Evolutionary conservation across 208 protist genomes (phyloP).

Genomic region (Naegleria gruberi): DNA sequence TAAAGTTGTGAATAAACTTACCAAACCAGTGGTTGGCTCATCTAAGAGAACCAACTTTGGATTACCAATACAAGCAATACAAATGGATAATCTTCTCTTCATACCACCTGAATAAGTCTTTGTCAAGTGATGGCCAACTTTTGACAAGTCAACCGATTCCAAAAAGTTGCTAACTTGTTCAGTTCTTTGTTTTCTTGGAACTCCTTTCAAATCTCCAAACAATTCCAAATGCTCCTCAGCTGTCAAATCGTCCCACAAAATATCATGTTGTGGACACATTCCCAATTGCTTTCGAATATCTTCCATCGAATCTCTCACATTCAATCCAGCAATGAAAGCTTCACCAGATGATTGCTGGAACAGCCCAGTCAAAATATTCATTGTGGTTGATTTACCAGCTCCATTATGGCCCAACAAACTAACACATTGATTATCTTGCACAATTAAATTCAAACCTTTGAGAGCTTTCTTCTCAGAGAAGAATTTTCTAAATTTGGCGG

Average conservation of each 20-base stretch:
- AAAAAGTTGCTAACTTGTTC: slow-evolving; percentile 11
- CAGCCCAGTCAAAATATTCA: slow-evolving; percentile 57
- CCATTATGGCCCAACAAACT: slow-evolving; percentile 66
- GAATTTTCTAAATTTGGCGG: background rate
- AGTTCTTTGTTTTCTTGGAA: slow-evolving; percentile 43
- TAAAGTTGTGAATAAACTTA: slow-evolving; percentile 26
- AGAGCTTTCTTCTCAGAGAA: background rate
- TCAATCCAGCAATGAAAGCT: slow-evolving; percentile 42
- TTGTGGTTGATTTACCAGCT: slow-evolving; percentile 53
- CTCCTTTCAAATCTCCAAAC: slow-evolving; percentile 74
- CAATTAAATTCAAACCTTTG: background rate
- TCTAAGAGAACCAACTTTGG: slow-evolving; percentile 44
- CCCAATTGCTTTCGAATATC: slow-evolving; percentile 67
- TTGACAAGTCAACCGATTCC: background rate
- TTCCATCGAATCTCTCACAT: slow-evolving; percentile 47
- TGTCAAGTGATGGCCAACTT: background rate
- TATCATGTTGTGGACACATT: slow-evolving; percentile 91
- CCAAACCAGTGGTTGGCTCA: slow-evolving; percentile 35
- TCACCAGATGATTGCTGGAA: slow-evolving; percentile 55
- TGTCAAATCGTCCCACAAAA: slow-evolving; percentile 76
- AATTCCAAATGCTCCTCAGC: slow-evolving; percentile 79
- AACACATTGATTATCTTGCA: slow-evolving; percentile 54
- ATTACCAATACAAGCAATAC: slow-evolving; percentile 32
- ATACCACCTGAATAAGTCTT: slow-evolving; percentile 34
- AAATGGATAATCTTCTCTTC: slow-evolving; percentile 36